Percentiles rank a stretch among this genome's conserved stretches.
These are phyloP conservation scores for Pyrenophora tritici-repentis DNA, from an alignment of 2,329 filamentous ascomycete genomes.

Conservation along the genomic window DNA sequence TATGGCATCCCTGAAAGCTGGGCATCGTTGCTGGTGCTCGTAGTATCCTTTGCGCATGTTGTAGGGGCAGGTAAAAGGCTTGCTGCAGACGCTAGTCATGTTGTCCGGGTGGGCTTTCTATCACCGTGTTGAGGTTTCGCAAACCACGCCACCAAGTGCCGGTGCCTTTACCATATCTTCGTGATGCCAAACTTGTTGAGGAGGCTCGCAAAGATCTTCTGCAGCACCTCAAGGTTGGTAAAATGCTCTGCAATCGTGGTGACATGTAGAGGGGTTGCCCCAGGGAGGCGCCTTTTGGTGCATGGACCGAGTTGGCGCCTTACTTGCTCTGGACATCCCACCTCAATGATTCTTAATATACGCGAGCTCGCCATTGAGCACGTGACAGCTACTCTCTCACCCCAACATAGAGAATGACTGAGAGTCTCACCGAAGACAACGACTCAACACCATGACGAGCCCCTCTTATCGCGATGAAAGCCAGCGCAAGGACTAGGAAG, in stretches of 20 bases:
- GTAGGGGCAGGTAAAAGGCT: background rate
- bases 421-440: slow-evolving; percentile 5
- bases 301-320: slow-evolving; percentile 9
- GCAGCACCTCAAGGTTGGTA: background rate
- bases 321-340: too few species aligned
- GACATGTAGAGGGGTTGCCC: background rate
- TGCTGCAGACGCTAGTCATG: background rate
- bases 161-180: background rate
- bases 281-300: background rate
- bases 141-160: background rate
- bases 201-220: background rate
- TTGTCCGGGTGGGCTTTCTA: background rate
- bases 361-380: background rate
- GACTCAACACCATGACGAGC: background rate
- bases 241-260: background rate
- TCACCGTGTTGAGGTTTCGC: background rate
- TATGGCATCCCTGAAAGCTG: background rate
- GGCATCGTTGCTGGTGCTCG: background rate
- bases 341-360: too few species aligned
- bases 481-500: background rate
- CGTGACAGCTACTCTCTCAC: background rate
- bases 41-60: background rate
- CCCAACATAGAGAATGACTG: background rate
- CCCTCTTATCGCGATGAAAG: background rate
- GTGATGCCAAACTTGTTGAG: background rate